These are phyloP conservation scores for Penicillium macrosclerotiorum DNA, from an alignment of 495 filamentous ascomycete species.

Conservation along the genomic window DNA sequence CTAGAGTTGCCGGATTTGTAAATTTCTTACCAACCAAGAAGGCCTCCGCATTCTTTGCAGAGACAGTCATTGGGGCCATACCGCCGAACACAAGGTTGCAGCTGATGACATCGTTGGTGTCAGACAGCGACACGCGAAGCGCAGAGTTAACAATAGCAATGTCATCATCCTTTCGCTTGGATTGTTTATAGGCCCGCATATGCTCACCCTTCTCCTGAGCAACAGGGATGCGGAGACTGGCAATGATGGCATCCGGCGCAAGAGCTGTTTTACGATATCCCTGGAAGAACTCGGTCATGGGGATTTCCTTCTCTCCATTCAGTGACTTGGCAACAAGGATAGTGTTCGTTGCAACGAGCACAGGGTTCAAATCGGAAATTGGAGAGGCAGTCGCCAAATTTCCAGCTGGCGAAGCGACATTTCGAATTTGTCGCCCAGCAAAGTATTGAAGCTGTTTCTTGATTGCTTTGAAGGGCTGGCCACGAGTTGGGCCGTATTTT, in stretches of 20 bases:
- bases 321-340: constrained; percentile 74
- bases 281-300: constrained; percentile 91
- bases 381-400: constrained; percentile 94
- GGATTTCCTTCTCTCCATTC: constrained; percentile 70
- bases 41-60: constrained; percentile 70
- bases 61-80: constrained; percentile 84
- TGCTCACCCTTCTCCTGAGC: constrained; percentile 54
- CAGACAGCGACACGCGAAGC: constrained; percentile 65
- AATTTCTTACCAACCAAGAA: constrained; percentile 76
- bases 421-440: constrained; percentile 91
- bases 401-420: constrained; percentile 93
- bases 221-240: constrained; percentile 78
- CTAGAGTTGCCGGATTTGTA: constrained; percentile 75
- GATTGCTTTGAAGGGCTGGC: constrained; percentile 59
- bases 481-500: constrained; percentile 67
- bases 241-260: constrained; percentile 77
- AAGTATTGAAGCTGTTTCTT: constrained; percentile 70
- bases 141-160: constrained; percentile 93
- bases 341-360: constrained; percentile 85
- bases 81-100: constrained; percentile 83
- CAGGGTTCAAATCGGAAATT: constrained; percentile 94
- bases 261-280: constrained; percentile 86
- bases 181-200: constrained; percentile 80
- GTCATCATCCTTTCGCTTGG: constrained; percentile 95
- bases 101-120: constrained; percentile 62